Conservation (phyloP, 2,329 filamentous ascomycete species). For the Amesomyces nigricolor region DNA sequence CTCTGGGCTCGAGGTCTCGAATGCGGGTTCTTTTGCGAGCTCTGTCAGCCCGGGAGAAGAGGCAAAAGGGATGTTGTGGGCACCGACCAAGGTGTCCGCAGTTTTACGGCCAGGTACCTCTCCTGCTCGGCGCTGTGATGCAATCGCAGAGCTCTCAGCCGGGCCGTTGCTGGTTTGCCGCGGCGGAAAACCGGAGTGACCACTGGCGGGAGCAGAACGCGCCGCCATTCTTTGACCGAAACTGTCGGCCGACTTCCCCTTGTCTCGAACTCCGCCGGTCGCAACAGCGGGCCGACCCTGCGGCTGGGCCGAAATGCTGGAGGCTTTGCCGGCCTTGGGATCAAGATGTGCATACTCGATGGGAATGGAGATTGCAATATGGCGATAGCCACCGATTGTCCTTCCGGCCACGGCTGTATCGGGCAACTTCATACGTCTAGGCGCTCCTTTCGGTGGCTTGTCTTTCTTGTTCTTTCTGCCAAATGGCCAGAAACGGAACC, state of each 20-base stretch:
- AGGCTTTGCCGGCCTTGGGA: slow-evolving; percentile 7
- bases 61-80: slow-evolving; percentile 1
- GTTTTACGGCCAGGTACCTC: neutral
- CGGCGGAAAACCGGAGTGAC: neutral
- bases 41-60: slow-evolving; percentile 15
- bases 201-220: neutral
- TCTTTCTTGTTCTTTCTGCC: slow-evolving; percentile 27
- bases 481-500: slow-evolving; percentile 35
- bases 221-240: neutral
- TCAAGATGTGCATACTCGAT: slow-evolving; percentile 43
- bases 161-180: neutral
- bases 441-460: slow-evolving; percentile 21
- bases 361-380: slow-evolving; percentile 58
- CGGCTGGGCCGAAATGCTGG: slow-evolving; percentile 10
- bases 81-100: slow-evolving; percentile 12
- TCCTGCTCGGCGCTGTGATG: neutral
- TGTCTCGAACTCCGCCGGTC: slow-evolving; percentile 35
- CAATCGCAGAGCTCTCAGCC: neutral
- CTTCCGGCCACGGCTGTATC: slow-evolving; percentile 51
- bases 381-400: slow-evolving; percentile 48
- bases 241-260: slow-evolving; percentile 29
- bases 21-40: slow-evolving; percentile 4
- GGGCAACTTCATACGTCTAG: slow-evolving; percentile 39
- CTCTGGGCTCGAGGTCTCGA: neutral
- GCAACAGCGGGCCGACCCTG: slow-evolving; percentile 26